Evolutionary conservation across 345 rosid genomes (phyloP).

Genomic region (Raphanus raphanistrum): DNA sequence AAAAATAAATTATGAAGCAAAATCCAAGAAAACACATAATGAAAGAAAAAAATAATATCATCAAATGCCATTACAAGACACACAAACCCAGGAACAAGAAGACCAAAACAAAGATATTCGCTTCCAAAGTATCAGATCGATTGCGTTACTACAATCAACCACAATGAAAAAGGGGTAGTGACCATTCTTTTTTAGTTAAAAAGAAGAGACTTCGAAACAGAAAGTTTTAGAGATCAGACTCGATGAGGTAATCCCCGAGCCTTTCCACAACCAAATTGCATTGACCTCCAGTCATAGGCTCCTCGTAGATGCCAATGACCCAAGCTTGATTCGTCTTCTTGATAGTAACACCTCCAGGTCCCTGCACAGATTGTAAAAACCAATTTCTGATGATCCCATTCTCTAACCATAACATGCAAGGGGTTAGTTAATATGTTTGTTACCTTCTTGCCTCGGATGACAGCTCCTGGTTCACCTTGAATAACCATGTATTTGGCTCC

Average conservation of each 20-base stretch:
- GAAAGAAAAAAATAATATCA: not conserved
- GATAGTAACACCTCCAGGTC: slow-evolving; percentile 74
- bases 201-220: not conserved
- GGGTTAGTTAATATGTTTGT: not conserved
- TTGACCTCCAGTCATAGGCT: slow-evolving; percentile 41
- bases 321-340: slow-evolving; percentile 61
- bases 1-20: not conserved
- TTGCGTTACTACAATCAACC: not conserved
- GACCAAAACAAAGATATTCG: not conserved
- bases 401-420: not conserved
- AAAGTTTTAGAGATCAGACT: slow-evolving; percentile 46
- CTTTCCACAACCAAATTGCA: slow-evolving; percentile 44
- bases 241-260: slow-evolving; percentile 73
- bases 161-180: not conserved
- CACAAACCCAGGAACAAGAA: not conserved
- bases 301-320: slow-evolving; percentile 39
- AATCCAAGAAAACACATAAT: not conserved
- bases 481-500: slow-evolving; percentile 81
- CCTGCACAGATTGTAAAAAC: slow-evolving; percentile 44
- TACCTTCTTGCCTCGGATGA: slow-evolving; percentile 92
- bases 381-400: not conserved
- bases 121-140: not conserved
- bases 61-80: not conserved
- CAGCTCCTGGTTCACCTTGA: slow-evolving; percentile 83
- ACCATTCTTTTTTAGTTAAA: not conserved